A percentile compares a stretch with the other conserved stretches of the same genome.
Evolutionary conservation across 2,329 filamentous ascomycete species (phyloP).

Genomic region (Aspergillus niger): DNA sequence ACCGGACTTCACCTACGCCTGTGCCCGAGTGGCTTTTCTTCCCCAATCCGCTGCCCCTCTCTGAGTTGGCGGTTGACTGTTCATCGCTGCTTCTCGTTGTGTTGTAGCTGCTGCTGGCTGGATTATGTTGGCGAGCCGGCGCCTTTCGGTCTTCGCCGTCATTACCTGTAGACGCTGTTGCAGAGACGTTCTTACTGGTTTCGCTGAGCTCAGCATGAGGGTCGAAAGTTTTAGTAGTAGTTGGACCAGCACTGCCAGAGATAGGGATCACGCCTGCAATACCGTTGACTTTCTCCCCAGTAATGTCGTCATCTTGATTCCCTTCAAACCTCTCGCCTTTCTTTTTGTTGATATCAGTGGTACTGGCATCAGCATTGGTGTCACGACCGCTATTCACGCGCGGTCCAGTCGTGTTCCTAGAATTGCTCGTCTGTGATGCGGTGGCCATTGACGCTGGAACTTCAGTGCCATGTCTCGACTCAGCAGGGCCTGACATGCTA

Average conservation of each 20-base stretch:
- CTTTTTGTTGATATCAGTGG: background rate
- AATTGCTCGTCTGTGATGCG: background rate
- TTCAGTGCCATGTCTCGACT: background rate
- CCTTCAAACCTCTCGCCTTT: background rate
- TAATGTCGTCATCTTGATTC: background rate
- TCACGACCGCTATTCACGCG: background rate
- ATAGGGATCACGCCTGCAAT: slow-evolving; percentile 5
- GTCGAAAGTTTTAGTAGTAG: slow-evolving; percentile 3
- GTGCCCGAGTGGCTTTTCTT: background rate
- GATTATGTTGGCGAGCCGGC: background rate
- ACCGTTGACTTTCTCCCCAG: slow-evolving; percentile 1
- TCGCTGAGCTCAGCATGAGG: background rate
- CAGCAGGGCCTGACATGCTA: background rate
- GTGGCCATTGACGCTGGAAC: background rate
- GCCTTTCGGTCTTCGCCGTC: background rate
- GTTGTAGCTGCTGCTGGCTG: slow-evolving; percentile 2
- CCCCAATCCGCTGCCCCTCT: background rate
- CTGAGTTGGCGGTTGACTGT: background rate
- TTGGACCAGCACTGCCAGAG: slow-evolving; percentile 4
- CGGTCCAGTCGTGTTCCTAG: background rate
- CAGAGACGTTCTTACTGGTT: background rate
- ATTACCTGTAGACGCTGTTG: background rate
- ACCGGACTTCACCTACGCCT: background rate
- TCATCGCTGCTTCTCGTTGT: background rate
- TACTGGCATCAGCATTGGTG: background rate